phyloP scores from a whole-genome alignment of 345 rosid species.

The Anacardium occidentale region DNA sequence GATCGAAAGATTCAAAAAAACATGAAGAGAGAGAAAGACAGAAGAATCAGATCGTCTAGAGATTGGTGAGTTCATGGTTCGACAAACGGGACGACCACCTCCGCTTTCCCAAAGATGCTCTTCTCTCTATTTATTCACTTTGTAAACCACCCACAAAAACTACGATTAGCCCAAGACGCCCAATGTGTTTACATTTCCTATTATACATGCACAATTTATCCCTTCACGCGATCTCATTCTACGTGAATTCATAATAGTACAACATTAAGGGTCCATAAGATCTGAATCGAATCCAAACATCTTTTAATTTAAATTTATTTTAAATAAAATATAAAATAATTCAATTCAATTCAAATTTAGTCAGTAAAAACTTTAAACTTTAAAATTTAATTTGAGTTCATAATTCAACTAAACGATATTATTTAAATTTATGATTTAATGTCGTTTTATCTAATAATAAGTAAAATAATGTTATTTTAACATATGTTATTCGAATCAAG shows the following conservation, averaged over 20 bases:
- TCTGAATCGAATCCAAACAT: no score
- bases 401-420: no score
- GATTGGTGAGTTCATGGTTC: constrained; percentile 53
- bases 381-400: no score
- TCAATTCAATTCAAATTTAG: no score
- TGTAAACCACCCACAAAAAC: constrained; percentile 40
- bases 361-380: no score
- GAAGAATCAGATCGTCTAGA: constrained; percentile 69
- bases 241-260: constrained; percentile 15
- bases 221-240: constrained; percentile 30
- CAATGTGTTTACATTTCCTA: constrained; percentile 26
- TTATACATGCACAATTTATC: constrained; percentile 32
- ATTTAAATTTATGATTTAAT: no score
- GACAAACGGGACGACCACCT: constrained; percentile 80
- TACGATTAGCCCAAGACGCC: constrained; percentile 50
- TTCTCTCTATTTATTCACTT: constrained; percentile 43
- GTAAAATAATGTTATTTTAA: no score
- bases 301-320: no score
- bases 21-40: constrained; percentile 25
- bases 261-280: no score
- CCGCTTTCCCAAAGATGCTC: constrained; percentile 90
- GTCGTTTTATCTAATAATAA: no score
- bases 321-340: no score
- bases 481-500: no score
- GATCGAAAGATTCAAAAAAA: constrained; percentile 59